These are phyloP conservation scores for Curvularia verruculosa DNA, from an alignment of 2,329 filamentous ascomycete species.

Conservation along the genomic window DNA sequence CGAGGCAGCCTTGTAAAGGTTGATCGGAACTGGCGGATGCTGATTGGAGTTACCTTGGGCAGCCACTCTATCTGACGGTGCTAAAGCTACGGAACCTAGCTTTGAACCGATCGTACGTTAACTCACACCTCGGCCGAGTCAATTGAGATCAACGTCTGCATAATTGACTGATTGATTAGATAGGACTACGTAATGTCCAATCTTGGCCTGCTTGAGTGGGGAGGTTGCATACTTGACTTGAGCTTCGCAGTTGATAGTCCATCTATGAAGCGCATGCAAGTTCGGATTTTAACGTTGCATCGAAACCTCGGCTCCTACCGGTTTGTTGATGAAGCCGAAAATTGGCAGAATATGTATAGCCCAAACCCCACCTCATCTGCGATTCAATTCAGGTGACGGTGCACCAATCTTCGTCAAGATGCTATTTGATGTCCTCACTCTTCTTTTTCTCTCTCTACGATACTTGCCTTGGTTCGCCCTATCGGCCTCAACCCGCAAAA, in stretches of 20 bases:
- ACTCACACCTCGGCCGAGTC: no score
- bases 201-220: no score
- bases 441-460: not conserved
- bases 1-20: no score
- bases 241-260: not conserved
- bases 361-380: not conserved
- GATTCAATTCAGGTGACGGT: not conserved
- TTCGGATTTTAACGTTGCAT: not conserved
- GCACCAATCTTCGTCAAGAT: not conserved
- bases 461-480: not conserved
- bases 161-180: no score
- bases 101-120: no score
- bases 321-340: not conserved
- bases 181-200: no score
- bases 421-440: not conserved
- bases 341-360: not conserved
- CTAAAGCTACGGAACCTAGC: no score
- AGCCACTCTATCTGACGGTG: no score
- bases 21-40: no score
- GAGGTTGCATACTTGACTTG: no score
- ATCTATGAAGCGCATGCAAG: not conserved
- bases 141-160: no score
- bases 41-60: no score
- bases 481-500: not conserved
- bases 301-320: not conserved